phyloP scores from a whole-genome alignment of 495 filamentous ascomycete species.

The Pyrenula aspistea region DNA sequence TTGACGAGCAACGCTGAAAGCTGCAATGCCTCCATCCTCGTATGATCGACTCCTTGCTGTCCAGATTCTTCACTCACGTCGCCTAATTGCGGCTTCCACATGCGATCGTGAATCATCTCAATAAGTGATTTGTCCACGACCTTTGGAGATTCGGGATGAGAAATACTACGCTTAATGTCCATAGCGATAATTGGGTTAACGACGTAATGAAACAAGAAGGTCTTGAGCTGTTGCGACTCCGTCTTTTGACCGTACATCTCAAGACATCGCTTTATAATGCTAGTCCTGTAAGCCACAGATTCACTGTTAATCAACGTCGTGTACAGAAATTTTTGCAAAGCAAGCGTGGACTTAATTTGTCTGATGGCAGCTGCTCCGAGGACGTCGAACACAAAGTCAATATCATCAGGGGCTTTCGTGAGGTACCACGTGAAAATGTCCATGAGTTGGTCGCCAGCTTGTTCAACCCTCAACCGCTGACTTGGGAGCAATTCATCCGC shows the following conservation, averaged over 20 bases:
- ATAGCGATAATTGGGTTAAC: constrained; percentile 96
- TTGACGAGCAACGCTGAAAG: constrained; percentile 90
- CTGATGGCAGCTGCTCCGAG: constrained; percentile 76
- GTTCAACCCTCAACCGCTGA: constrained; percentile 76
- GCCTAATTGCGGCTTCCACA: constrained; percentile 81
- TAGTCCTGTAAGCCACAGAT: constrained; percentile 80
- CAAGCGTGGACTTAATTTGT: constrained; percentile 64
- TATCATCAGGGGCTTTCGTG: constrained; percentile 57
- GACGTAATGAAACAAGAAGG: constrained; percentile 80
- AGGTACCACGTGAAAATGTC: constrained; percentile 71
- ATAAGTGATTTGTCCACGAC: constrained; percentile 82
- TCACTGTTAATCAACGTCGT: constrained; percentile 68
- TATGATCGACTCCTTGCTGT: constrained; percentile 85
- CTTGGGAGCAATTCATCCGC: constrained; percentile 52
- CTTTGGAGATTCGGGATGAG: constrained; percentile 47
- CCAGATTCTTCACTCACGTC: constrained; percentile 77
- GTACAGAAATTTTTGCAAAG: constrained; percentile 75
- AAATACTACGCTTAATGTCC: constrained; percentile 65
- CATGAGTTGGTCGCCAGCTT: constrained; percentile 83
- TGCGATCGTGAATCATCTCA: constrained; percentile 80
- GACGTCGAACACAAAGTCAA: constrained; percentile 80
- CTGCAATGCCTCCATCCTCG: constrained; percentile 89
- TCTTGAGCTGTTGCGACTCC: constrained; percentile 78
- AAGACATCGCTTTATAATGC: constrained; percentile 71
- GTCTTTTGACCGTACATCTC: constrained; percentile 72